phyloP scores from a whole-genome alignment of 345 rosid species.

The Acer yangbiense region DNA sequence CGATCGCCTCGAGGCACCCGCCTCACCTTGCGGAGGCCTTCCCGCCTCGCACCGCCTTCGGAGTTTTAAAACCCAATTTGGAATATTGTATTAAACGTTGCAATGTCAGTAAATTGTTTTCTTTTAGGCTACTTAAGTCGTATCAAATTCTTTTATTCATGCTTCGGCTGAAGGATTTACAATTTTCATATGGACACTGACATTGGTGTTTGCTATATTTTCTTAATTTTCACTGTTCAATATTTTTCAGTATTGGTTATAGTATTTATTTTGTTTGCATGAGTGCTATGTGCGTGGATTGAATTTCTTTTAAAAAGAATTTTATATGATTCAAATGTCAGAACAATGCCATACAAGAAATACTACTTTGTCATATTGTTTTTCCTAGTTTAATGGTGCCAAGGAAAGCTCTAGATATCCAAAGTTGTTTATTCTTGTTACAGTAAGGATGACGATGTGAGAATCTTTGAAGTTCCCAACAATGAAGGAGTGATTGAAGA shows the following conservation, averaged over 20 bases:
- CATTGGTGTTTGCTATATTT: neutral
- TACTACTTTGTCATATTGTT: neutral
- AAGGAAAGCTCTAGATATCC: neutral
- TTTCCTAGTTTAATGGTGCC: conserved; percentile 1
- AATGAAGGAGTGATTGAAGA: conserved; percentile 72
- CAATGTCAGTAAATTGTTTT: neutral
- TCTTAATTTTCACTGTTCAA: neutral
- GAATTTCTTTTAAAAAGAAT: neutral
- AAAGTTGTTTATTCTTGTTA: conserved; percentile 24
- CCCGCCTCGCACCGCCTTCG: no score
- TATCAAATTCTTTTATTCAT: neutral
- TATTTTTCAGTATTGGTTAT: neutral
- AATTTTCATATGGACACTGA: neutral
- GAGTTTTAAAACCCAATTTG: no score
- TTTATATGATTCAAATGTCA: neutral
- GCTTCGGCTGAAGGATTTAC: neutral
- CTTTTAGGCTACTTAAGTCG: neutral
- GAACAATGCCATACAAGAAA: neutral
- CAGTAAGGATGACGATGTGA: conserved; percentile 54
- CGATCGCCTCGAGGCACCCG: no score
- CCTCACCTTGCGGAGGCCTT: no score
- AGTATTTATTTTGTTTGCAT: neutral
- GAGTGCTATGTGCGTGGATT: neutral
- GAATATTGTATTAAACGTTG: neutral
- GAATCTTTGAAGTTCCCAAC: conserved; percentile 62